A percentile compares a stretch with the other conserved stretches of the same genome.
Conservation (phyloP, 208 protist species). For the Leishmania turanica region DNA sequence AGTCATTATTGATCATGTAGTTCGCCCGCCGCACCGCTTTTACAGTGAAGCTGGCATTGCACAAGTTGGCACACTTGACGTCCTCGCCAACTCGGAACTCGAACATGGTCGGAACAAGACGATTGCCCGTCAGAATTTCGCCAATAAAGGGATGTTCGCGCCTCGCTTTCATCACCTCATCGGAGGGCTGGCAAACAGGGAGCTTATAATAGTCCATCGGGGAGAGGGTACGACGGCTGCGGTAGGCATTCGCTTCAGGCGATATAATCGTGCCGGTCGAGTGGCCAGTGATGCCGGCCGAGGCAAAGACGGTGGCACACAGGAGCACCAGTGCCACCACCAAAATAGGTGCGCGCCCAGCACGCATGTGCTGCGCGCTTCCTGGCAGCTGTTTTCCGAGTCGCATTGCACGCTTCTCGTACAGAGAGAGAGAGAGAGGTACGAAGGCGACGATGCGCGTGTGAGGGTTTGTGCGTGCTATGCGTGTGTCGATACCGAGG, state of each 20-base stretch:
- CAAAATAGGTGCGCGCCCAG: background rate
- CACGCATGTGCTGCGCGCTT: background rate
- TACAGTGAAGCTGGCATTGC: slow-evolving; percentile 21
- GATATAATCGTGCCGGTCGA: slow-evolving; percentile 7
- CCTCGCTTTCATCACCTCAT: slow-evolving; percentile 28
- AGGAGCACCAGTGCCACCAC: slow-evolving; percentile 16
- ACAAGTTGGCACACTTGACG: slow-evolving; percentile 43
- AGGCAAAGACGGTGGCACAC: background rate
- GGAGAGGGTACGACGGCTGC: slow-evolving; percentile 83
- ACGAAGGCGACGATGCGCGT: too few relatives aligned
- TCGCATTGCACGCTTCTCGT: background rate
- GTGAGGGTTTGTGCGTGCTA: too few relatives aligned
- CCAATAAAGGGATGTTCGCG: slow-evolving; percentile 90
- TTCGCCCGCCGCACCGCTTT: slow-evolving; percentile 29
- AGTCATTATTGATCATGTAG: slow-evolving; percentile 54
- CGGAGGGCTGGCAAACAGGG: slow-evolving; percentile 79
- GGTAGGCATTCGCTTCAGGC: slow-evolving; percentile 90
- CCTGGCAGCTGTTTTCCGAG: background rate
- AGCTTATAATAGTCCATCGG: slow-evolving; percentile 95
- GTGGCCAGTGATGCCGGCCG: slow-evolving; percentile 21
- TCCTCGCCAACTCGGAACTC: slow-evolving; percentile 40
- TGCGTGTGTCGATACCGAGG: background rate
- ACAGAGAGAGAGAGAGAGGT: background rate
- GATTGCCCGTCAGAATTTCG: slow-evolving; percentile 94
- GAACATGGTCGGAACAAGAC: slow-evolving; percentile 94